A percentile compares a stretch with the other conserved stretches of the same genome.
These are phyloP conservation scores for Lentinula novae-zelandiae DNA, from an alignment of 1,284 basidiomycete species.

Conservation along the genomic window DNA sequence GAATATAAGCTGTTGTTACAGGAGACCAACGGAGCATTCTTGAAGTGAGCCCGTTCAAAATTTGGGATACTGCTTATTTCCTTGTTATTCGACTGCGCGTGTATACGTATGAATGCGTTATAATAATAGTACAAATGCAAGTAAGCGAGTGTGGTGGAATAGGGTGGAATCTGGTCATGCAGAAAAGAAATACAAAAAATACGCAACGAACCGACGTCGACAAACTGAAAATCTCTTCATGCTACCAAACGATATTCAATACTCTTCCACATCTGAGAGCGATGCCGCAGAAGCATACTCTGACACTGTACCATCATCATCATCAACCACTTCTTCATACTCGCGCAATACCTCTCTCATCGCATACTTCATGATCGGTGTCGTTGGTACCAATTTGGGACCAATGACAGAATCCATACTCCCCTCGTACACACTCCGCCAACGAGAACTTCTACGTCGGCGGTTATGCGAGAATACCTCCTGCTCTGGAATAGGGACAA, in stretches of 20 bases:
- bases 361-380: slow-evolving; percentile 75
- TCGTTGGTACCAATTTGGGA: slow-evolving; percentile 65
- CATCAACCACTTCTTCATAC: slow-evolving; percentile 58
- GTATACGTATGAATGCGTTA: not conserved
- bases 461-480: slow-evolving; percentile 13
- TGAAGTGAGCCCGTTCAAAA: slow-evolving; percentile 15
- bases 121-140: not conserved
- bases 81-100: too few species aligned
- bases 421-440: slow-evolving; percentile 23
- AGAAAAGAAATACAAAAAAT: too few species aligned
- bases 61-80: too few species aligned
- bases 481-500: slow-evolving; percentile 40
- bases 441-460: slow-evolving; percentile 35
- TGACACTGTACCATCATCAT: slow-evolving; percentile 19
- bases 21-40: slow-evolving; percentile 26
- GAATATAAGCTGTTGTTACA: slow-evolving; percentile 24
- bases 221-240: not conserved
- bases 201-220: too few species aligned
- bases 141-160: not conserved
- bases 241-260: slow-evolving; percentile 2
- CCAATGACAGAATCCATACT: slow-evolving; percentile 9
- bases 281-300: slow-evolving; percentile 15
- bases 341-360: slow-evolving; percentile 78
- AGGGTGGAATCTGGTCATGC: too few species aligned
- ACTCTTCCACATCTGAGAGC: slow-evolving; percentile 20